These are phyloP conservation scores for Colletotrichum graminicola DNA, from an alignment of 2,329 filamentous ascomycete species.

Conservation along the genomic window DNA sequence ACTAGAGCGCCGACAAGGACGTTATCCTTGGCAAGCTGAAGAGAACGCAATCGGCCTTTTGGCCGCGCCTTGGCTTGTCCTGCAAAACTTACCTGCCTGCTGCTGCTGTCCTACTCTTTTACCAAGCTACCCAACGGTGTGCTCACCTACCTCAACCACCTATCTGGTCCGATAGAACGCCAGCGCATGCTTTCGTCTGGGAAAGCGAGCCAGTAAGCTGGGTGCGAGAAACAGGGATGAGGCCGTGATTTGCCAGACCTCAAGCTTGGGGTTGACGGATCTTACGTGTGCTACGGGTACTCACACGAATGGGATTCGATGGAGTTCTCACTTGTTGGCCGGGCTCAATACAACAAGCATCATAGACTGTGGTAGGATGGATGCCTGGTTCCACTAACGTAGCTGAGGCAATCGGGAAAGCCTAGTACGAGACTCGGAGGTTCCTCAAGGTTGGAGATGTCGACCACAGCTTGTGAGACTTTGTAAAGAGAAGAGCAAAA, in stretches of 20 bases:
- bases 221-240: background rate
- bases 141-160: too few relatives aligned
- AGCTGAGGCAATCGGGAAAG: constrained; percentile 15
- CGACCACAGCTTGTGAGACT: background rate
- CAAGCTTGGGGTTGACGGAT: background rate
- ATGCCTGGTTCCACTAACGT: constrained; percentile 18
- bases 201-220: background rate
- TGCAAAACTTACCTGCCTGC: background rate
- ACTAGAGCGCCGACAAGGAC: constrained; percentile 2
- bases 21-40: constrained; percentile 9
- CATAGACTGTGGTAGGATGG: constrained; percentile 13
- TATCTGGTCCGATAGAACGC: constrained; percentile 1
- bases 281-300: constrained; percentile 14
- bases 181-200: constrained; percentile 15
- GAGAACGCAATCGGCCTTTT: background rate
- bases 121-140: background rate
- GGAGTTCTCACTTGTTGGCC: constrained; percentile 10
- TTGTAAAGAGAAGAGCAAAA: background rate
- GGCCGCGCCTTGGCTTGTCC: background rate
- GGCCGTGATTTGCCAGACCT: constrained; percentile 5
- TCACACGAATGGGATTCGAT: constrained; percentile 11
- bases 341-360: constrained; percentile 29
- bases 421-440: background rate
- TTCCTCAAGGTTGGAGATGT: background rate
- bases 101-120: background rate